phyloP scores from a whole-genome alignment of 2,329 filamentous ascomycete genomes.

The Pyricularia pennisetigena region DNA sequence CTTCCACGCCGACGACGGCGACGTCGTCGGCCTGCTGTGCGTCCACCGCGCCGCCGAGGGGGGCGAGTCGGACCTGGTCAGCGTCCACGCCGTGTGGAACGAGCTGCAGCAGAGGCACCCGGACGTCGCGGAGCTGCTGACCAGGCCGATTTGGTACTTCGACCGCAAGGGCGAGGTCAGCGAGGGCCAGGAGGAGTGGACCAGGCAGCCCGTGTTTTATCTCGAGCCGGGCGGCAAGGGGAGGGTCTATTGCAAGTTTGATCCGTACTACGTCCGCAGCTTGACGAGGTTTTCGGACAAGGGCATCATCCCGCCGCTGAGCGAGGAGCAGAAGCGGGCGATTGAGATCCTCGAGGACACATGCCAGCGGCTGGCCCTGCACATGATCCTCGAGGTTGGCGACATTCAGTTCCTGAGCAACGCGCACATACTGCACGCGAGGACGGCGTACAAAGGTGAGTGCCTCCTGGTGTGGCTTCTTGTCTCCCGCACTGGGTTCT shows the following conservation, averaged over 20 bases:
- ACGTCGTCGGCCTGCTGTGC: slow-evolving; percentile 77
- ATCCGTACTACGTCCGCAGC: slow-evolving; percentile 78
- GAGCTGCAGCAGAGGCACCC: slow-evolving; percentile 63
- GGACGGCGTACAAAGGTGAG: slow-evolving; percentile 63
- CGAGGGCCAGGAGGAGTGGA: slow-evolving; percentile 64
- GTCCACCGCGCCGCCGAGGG: slow-evolving; percentile 69
- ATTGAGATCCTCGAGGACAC: slow-evolving; percentile 64
- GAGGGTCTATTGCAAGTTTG: slow-evolving; percentile 76
- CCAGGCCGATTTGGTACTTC: slow-evolving; percentile 80
- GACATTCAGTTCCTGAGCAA: slow-evolving; percentile 86
- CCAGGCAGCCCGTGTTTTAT: slow-evolving; percentile 64
- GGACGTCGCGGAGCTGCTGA: slow-evolving; percentile 66
- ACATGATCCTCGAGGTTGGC: slow-evolving; percentile 79
- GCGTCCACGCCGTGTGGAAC: slow-evolving; percentile 75
- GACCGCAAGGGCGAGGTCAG: slow-evolving; percentile 81
- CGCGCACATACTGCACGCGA: slow-evolving; percentile 68
- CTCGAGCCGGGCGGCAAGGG: slow-evolving; percentile 58
- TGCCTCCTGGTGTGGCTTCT: not conserved
- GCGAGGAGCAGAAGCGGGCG: slow-evolving; percentile 58
- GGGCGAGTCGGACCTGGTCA: slow-evolving; percentile 75
- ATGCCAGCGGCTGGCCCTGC: slow-evolving; percentile 61
- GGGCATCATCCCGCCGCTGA: slow-evolving; percentile 65
- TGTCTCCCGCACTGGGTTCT: too few species aligned
- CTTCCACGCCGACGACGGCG: slow-evolving; percentile 77
- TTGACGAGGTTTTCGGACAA: slow-evolving; percentile 63